Evolutionary conservation across 371 early-diverging fungal species (phyloP), one percentile per base, ranked within the genome.

Genomic region (Mortierella sp.): DNA sequence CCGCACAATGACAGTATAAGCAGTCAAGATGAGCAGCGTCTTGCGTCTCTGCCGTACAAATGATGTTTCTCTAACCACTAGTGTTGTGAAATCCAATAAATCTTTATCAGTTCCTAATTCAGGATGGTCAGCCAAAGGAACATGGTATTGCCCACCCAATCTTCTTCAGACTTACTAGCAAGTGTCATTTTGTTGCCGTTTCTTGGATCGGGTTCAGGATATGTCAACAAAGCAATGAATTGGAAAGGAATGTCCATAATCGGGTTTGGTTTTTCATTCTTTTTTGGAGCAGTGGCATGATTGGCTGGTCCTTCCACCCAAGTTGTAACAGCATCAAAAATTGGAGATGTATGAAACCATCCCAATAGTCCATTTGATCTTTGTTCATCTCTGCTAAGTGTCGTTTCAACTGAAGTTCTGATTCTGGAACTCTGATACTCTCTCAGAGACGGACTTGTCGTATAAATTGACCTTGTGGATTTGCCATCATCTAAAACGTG

Each of bases 181-280:
- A 83, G 76, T 8, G 75, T 70, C 71, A 76, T 69, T 58, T 83
- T 85, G 67, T 72, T 78, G 28, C 81, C 74, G 4, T 58, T 75
- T 47, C 73, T 84, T 45, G 80, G 77, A 53, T 86, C 86, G 11
- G 83, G 74, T 33, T 84, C 86, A 6, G 87, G 87, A 38, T 79
- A 86, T 28, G 86, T 86, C 48, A 87, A 62, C 33, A 87, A 70
- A 47, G 77, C 86, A 48, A 87, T 79, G 45, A 85, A 87, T 60
- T 84, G 84, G 11, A 87, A 50, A 7, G 87, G 86, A 43, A 83
- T 82, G 16, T 86, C 85, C 11, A 77, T 65, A 47, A 76, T 69
- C 0, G 82, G 76, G 19, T 76, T 81, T 4, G 76, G 82, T 62
- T 81, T 81, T 24, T 81, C 76, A 45, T 72, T 80, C 22, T 76